Conservation (phyloP, 441 rosid genomes). For the Eruca vesicaria region DNA sequence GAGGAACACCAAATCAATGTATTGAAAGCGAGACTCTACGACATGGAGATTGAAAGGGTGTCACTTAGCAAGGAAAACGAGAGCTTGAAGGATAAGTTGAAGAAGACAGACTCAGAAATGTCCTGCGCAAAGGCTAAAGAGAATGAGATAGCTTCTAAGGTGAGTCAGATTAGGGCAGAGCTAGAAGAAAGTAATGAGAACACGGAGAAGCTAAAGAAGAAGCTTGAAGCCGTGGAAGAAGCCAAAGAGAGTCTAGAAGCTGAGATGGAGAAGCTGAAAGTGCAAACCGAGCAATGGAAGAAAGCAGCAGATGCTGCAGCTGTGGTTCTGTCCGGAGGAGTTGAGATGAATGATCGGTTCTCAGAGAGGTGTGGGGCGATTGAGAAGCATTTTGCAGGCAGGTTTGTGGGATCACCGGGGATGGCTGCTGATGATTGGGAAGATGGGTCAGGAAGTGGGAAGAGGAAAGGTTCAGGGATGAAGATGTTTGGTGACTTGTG, state of each 20-base stretch:
- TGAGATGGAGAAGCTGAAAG: conserved; percentile 74
- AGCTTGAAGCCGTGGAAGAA: conserved; percentile 56
- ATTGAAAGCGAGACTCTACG: conserved; percentile 55
- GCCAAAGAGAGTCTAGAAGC: conserved; percentile 62
- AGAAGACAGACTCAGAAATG: conserved; percentile 39
- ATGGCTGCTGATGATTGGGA: conserved; percentile 4
- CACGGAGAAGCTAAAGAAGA: conserved; percentile 41
- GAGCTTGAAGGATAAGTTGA: conserved; percentile 51
- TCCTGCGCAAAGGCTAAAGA: conserved; percentile 45
- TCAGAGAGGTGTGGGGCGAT: conserved; percentile 61
- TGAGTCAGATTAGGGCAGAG: conserved; percentile 52
- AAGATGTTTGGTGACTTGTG: conserved; percentile 84
- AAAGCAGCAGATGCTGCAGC: conserved; percentile 97
- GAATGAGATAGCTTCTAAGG: conserved; percentile 43
- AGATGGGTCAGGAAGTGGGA: conserved; percentile 51
- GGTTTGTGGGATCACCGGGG: conserved; percentile 64
- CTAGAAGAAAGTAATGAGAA: conserved; percentile 48
- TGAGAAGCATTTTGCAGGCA: conserved; percentile 63
- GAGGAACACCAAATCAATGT: conserved; percentile 46
- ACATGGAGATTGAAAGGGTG: conserved; percentile 49
- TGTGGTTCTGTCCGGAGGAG: conserved; percentile 61
- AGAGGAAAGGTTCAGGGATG: conserved; percentile 69
- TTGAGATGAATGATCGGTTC: conserved; percentile 52
- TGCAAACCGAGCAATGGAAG: conserved; percentile 89
- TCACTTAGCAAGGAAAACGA: conserved; percentile 45